Conservation (phyloP, 1,139 yeast genomes). For the Suhomyces bolitotheri region DNA sequence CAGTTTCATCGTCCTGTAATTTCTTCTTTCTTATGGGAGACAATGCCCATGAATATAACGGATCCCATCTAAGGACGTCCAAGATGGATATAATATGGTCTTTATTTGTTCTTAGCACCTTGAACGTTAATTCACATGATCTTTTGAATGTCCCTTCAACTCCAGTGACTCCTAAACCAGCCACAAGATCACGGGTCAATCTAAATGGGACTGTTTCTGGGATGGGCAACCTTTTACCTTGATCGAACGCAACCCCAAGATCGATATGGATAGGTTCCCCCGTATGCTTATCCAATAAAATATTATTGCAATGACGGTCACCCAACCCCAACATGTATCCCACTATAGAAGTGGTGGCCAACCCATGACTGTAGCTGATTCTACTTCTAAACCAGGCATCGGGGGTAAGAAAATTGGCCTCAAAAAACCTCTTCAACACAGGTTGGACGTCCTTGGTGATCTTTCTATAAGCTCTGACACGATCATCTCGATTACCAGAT, state of each 20-base stretch:
- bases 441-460: conserved; percentile 63
- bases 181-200: conserved; percentile 84
- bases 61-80: conserved; percentile 89
- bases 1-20: conserved; percentile 47
- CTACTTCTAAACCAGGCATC: conserved; percentile 73
- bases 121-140: conserved; percentile 72
- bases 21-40: conserved; percentile 66
- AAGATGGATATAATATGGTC: conserved; percentile 78
- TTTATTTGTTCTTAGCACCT: conserved; percentile 63
- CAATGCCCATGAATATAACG: conserved; percentile 85
- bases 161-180: conserved; percentile 88
- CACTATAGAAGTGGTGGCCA: conserved; percentile 82
- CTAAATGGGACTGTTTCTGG: conserved; percentile 96
- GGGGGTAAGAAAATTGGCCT: conserved; percentile 64
- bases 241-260: conserved; percentile 94
- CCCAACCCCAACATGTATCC: conserved; percentile 91
- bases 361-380: conserved; percentile 68
- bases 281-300: conserved; percentile 68
- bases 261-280: conserved; percentile 98
- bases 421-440: conserved; percentile 67
- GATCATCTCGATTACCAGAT: conserved; percentile 40
- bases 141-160: conserved; percentile 72
- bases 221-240: conserved; percentile 76
- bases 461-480: conserved; percentile 51
- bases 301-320: conserved; percentile 91